phyloP scores from a whole-genome alignment of 441 rosid genomes.

The Syzygium malaccense region DNA sequence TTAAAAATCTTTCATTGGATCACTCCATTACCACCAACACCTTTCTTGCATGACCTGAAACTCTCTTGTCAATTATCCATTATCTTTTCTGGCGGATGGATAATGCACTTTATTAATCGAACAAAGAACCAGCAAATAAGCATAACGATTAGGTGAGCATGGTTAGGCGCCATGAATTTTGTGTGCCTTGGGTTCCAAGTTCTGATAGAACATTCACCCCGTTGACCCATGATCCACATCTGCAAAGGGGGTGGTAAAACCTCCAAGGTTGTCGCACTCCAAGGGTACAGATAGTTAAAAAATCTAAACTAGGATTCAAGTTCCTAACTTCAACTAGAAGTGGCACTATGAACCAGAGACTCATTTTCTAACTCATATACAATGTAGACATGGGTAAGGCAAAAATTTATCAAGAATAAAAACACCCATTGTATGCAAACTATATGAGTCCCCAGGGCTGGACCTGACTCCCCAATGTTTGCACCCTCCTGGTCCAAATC shows the following conservation, averaged over 20 bases:
- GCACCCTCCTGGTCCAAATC: neutral
- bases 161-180: neutral
- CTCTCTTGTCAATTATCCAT: neutral
- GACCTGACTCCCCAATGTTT: neutral
- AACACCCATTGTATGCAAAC: neutral
- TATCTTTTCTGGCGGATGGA: neutral
- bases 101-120: neutral
- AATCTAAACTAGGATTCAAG: neutral
- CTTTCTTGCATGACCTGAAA: neutral
- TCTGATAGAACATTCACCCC: neutral
- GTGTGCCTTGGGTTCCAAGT: neutral
- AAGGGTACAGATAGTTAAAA: neutral
- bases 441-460: neutral
- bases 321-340: neutral
- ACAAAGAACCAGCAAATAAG: neutral
- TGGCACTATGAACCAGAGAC: neutral
- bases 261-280: neutral
- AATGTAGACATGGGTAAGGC: neutral
- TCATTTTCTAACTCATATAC: neutral
- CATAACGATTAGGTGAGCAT: neutral
- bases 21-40: neutral
- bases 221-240: neutral
- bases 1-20: neutral
- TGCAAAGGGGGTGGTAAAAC: neutral
- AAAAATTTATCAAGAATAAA: neutral